Percentiles rank a stretch among this genome's conserved stretches.
phyloP scores from a whole-genome alignment of 2,329 filamentous ascomycete species.

The Trichophyton simii region DNA sequence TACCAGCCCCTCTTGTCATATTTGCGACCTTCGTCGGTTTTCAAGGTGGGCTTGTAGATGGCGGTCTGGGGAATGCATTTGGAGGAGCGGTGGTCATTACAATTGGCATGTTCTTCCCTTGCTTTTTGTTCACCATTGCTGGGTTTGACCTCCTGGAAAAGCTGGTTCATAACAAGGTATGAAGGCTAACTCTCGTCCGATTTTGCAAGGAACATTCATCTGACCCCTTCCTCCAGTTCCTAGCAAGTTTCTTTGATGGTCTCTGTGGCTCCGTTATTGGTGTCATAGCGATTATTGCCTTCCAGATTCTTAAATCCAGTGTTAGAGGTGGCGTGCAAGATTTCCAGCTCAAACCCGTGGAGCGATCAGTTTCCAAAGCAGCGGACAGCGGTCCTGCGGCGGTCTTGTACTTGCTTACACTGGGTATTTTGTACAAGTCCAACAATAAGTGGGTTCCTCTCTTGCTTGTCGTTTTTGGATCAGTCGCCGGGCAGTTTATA shows the following conservation, averaged over 20 bases:
- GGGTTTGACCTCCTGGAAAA: not conserved
- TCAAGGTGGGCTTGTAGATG: not conserved
- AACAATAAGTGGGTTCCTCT: not conserved
- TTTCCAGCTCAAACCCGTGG: not conserved
- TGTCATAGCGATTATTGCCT: not conserved
- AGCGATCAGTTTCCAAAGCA: not conserved
- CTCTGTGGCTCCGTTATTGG: not conserved
- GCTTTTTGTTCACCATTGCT: not conserved
- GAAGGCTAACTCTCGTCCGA: not conserved
- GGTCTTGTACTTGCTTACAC: not conserved
- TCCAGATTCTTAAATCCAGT: not conserved
- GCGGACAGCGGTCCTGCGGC: not conserved
- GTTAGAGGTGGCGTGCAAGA: not conserved
- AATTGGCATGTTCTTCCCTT: not conserved
- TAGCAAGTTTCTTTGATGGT: not conserved
- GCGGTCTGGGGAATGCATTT: not conserved
- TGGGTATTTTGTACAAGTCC: not conserved
- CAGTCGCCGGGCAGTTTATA: not conserved
- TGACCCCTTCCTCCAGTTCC: not conserved
- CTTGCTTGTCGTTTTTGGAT: not conserved
- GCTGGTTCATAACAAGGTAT: not conserved
- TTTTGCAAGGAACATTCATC: not conserved
- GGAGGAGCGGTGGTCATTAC: not conserved
- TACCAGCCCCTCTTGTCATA: not conserved
- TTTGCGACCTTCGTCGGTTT: constrained; percentile 4